A percentile compares a stretch with the other conserved stretches of the same genome.
These are phyloP conservation scores for Fusarium veterinarium DNA, from an alignment of 2,329 filamentous ascomycete genomes.

Conservation along the genomic window DNA sequence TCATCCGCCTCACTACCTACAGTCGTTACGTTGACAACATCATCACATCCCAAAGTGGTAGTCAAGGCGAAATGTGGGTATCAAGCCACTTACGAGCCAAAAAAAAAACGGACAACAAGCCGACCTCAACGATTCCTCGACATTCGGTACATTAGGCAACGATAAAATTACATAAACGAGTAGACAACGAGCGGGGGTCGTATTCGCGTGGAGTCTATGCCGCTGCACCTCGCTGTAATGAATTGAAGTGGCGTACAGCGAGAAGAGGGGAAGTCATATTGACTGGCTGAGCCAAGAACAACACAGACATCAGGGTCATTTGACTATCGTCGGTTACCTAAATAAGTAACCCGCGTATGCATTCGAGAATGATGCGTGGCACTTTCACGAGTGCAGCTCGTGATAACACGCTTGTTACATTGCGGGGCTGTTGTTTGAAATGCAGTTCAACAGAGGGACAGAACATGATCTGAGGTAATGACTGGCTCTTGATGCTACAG, in stretches of 20 bases:
- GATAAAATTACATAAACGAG: background rate
- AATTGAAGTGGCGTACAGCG: background rate
- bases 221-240: slow-evolving; percentile 2
- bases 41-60: background rate
- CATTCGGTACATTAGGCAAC: background rate
- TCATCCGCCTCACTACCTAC: too few species aligned
- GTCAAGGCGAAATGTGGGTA: slow-evolving; percentile 1
- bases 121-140: background rate
- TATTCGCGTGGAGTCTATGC: background rate
- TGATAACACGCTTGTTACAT: background rate
- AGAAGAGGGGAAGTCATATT: slow-evolving; percentile 8
- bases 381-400: background rate
- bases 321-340: background rate
- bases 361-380: background rate
- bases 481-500: background rate
- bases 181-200: slow-evolving; percentile 3
- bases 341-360: slow-evolving; percentile 1
- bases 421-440: background rate
- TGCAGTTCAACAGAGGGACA: too few species aligned
- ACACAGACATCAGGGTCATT: slow-evolving; percentile 21
- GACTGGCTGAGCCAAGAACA: background rate
- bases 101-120: background rate
- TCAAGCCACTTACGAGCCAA: background rate
- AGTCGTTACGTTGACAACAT: background rate
- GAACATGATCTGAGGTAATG: background rate